phyloP scores from a whole-genome alignment of 2,329 filamentous ascomycete genomes.

The Botryotinia convoluta region DNA sequence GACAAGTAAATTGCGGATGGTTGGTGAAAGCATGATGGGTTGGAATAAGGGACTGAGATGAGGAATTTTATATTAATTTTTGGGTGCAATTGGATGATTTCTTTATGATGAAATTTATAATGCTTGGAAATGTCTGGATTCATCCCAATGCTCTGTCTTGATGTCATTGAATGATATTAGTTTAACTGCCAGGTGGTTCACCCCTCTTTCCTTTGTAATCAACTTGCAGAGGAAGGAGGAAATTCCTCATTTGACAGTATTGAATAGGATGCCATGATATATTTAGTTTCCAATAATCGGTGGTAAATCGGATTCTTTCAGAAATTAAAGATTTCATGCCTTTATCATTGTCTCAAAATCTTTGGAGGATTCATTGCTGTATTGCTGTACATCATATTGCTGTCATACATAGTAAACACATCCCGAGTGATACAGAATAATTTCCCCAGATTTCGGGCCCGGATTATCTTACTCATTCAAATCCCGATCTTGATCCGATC shows the following conservation, averaged over 20 bases:
- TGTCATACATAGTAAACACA: background rate
- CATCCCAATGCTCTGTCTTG: background rate
- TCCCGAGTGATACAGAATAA: background rate
- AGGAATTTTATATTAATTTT: background rate
- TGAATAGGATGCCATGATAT: background rate
- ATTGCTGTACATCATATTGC: background rate
- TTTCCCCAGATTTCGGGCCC: slow-evolving; percentile 14
- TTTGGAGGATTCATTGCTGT: background rate
- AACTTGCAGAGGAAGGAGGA: slow-evolving; percentile 6
- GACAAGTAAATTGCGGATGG: background rate
- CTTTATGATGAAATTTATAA: background rate
- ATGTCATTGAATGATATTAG: slow-evolving; percentile 9
- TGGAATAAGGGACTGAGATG: background rate
- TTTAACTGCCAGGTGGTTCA: background rate
- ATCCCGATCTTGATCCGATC: background rate
- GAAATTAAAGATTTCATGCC: background rate
- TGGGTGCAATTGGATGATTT: background rate
- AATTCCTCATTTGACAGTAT: background rate
- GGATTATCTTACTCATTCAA: slow-evolving; percentile 11
- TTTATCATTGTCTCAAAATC: background rate
- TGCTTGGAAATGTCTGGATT: background rate
- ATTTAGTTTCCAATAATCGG: background rate
- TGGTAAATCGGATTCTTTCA: background rate
- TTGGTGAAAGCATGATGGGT: background rate
- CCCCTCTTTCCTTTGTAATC: slow-evolving; percentile 22